Evolutionary conservation across 1,139 yeast genomes (phyloP).

Genomic region (Geotrichum citri-aurantii): DNA sequence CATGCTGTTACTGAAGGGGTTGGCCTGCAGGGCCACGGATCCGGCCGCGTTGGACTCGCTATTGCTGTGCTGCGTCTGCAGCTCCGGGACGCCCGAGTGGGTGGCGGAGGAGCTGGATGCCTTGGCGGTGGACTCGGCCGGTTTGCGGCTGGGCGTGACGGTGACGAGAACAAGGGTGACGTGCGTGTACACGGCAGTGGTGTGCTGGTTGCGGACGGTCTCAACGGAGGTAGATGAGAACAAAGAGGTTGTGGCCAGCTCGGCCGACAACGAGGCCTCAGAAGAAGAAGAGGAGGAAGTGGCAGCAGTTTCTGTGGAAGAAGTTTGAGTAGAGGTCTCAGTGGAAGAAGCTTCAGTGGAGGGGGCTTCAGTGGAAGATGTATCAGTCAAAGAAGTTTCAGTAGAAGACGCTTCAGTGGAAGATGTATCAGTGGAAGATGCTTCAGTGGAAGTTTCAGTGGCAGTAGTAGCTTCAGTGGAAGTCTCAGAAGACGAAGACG

Average conservation of each 20-base stretch:
- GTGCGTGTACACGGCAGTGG: conserved; percentile 13
- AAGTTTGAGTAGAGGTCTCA: too few relatives aligned
- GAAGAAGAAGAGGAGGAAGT: too few relatives aligned
- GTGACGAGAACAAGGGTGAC: conserved; percentile 14
- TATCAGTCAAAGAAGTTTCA: background rate
- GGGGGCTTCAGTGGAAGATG: background rate
- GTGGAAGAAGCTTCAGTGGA: too few relatives aligned
- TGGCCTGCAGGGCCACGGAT: background rate
- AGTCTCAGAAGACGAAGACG: background rate
- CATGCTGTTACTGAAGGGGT: background rate
- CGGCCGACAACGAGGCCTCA: background rate
- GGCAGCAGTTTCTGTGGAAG: too few relatives aligned
- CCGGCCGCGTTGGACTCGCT: background rate
- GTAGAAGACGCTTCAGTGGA: background rate
- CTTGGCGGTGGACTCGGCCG: background rate
- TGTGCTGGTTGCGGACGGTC: conserved; percentile 9
- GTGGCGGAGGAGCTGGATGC: background rate
- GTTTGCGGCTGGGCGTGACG: conserved; percentile 3
- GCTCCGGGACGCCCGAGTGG: background rate
- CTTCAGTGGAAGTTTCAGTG: background rate
- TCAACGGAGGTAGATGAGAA: conserved; percentile 3
- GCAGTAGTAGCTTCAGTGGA: background rate
- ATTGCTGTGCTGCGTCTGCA: conserved; percentile 5
- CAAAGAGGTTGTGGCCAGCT: background rate
- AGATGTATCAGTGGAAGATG: too few relatives aligned